Percentiles rank a stretch among this genome's conserved stretches.
phyloP scores from a whole-genome alignment of 202 grass and related monocot species.

The Hordeum pubiflorum region DNA sequence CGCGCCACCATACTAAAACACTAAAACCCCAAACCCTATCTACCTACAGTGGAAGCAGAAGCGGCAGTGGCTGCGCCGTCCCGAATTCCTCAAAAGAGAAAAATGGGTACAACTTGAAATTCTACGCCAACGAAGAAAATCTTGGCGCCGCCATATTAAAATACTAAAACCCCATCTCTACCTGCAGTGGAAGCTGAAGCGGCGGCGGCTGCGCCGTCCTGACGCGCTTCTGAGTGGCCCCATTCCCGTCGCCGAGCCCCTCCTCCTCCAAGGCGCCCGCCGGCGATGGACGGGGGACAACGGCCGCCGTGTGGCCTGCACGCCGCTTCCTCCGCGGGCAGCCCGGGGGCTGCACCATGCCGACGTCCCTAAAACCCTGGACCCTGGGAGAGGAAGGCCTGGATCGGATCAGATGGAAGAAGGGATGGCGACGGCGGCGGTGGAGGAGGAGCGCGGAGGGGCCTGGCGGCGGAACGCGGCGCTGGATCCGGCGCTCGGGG shows the following conservation, averaged over 20 bases:
- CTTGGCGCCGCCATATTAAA: background rate
- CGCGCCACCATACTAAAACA: background rate
- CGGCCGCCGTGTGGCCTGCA: background rate
- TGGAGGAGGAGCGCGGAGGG: background rate
- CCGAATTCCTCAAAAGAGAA: background rate
- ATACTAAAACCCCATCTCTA: background rate
- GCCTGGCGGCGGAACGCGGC: background rate
- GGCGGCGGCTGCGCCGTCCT: conserved; percentile 3
- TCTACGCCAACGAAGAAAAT: background rate
- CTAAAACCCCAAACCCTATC: background rate
- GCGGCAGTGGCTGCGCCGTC: too few relatives aligned
- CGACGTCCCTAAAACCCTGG: background rate
- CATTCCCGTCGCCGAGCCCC: conserved; percentile 15
- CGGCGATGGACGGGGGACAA: background rate
- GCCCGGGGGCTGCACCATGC: conserved; percentile 47
- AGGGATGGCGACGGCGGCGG: background rate
- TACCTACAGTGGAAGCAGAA: background rate
- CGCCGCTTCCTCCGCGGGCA: conserved; percentile 22
- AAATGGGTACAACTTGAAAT: background rate
- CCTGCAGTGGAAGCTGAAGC: background rate
- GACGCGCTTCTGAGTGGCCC: conserved; percentile 31
- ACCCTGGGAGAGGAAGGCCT: background rate
- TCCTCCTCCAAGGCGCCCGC: conserved; percentile 23
- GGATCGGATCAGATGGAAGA: background rate
- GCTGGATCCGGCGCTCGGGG: background rate